Evolutionary conservation across 2,329 filamentous ascomycete genomes (phyloP), one percentile per base, ranked within the genome.

Genomic region (Colletotrichum gloeosporioides): DNA sequence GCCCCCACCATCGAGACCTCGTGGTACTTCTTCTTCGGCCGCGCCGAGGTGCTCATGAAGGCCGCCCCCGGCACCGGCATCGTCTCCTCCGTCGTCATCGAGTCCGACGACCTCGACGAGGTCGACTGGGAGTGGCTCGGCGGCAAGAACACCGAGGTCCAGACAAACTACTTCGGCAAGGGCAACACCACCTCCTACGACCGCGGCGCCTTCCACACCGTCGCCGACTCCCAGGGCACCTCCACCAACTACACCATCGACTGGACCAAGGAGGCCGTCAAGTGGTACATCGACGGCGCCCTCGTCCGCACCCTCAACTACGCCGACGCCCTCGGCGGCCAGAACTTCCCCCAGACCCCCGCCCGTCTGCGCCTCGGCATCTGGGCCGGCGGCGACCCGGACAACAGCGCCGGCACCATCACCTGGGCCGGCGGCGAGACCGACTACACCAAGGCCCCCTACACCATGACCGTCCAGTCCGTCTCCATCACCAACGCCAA

Each of bases 61-160:
- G 75, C 75, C 67, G 71, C 71, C 36, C 65, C 71, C 71, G 75
- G 75, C 59, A 66, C 88, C 4, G 95, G 95, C 62, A 95, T 96
- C 76, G 93, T 96, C 76, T 96, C 93, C 84, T 94, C 93, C 76
- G 89, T 93, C 8, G 93, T 96, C 22, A 84, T 97, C 75, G 93
- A 95, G 83, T 96, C 94, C 1, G 93, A 96, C 80, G 89, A 91
- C 79, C 87, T 96, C 32, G 95, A 96, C 81, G 95, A 97, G 86
- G 95, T 97, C 77, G 95, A 96, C 82, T 95, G 93, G 91, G 95
- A 97, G 83, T 96, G 93, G 92, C 88, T 97, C 29, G 95, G 95
- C 65, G 92, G 91, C 63, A 89, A 93, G 78, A 85, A 89, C 69
- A 84, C 85, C n/a, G 87, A 95, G 79, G 94, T 95, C 5, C 95